Base-by-base conservation (phyloP, 2,329 filamentous ascomycete genomes). In the Alternaria gaisen region DNA sequence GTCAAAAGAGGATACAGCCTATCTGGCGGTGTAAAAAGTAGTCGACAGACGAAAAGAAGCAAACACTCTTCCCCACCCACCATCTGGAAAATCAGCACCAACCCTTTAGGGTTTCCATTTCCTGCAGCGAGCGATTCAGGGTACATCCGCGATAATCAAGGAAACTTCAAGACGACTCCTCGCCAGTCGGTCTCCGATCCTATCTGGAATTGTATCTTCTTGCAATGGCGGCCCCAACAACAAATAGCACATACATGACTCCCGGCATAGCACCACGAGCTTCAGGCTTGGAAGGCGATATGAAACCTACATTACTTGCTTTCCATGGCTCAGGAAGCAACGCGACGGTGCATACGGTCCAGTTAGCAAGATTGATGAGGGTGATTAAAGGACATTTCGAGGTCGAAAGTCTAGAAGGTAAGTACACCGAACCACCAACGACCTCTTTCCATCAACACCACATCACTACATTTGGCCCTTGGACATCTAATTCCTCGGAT, bases 241-340 rank as follows among this genome's bases (percentile, higher is more conserved):
- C 47, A 20, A 58, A 58, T 11, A 36, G 8, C 24, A 46, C 22
- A 10, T 46, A 30, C 48, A 36, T 47, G 41, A 32, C 24, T 7
- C 36, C 32, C 14, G 12, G 34, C 38, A 41, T 20, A 50, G 20
- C 20, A 26, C 12, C 16, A 6, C 12, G 6, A 30, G 12, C 34
- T 14, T 30, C 14, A 43, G 51, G 32, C 8, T 11, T 32, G 16
- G 34, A 28, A 4, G 14, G 32, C 6, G 16, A 22, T n/a, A 32
- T 58, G 4, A 78, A 77, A 50, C 74, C 76, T 1, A 76, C 72
- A 1, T 41, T 79, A 14, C 72, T 79, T 11, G 69, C 74, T 20
- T 77, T 79, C 66, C 77, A 79, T 53, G 77, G 77, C 62, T 73
- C 71, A 6, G 77, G 77, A 18, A 70, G 68, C 30, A 79, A 77